Evolutionary conservation across 768 basidiomycete species (phyloP), one percentile per base, ranked within the genome.

Genomic region (Suillus sp.): DNA sequence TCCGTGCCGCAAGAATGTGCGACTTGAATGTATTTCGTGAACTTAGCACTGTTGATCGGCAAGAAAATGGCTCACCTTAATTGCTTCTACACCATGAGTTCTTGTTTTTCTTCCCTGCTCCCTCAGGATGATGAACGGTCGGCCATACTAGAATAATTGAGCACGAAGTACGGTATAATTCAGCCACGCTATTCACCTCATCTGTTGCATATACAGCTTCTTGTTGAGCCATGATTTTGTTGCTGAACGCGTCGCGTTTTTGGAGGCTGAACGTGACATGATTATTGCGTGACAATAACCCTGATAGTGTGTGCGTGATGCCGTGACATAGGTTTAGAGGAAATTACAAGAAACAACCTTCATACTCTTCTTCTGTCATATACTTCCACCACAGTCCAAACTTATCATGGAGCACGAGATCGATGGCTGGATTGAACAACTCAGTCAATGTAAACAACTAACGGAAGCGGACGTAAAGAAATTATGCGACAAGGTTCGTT

Each of bases 391-490:
- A 51, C 64, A 69, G 64, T 62, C 22, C 62, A 66, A 58, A 56
- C 20, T 20, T 61, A 40, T 35, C 62, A 83, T 83, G 81, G 83
- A 84, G 72, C 78, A 75, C 73, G 94, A 98, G 86, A 89, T 96
- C 77, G 96, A 99, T 81, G 86, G 83, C 64, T 98, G 97, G 97
- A 96, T 99, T 75, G 88, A 93, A 65, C 95, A 98, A 76, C 87
- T 99, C 69, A 90, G 89, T 79, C 92, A 95, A 73, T 99, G 97
- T 84, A 99, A 99, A 77, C 96, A 97, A 70, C 86, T 99, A 64
- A 83, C 92, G 65, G 97, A 99, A 80, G 83, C 84, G 13, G 96
- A 99, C 77, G 95, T 99, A 64, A 99, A 99, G 85, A 89, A 88
- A 77, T 86, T 99, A 67, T 99, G 97, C 83, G 96, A 99, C 86